Evolutionary conservation across 176 grass and related monocot species (phyloP), one percentile per base, ranked within the genome.

Genomic region (Aechmea fasciata): DNA sequence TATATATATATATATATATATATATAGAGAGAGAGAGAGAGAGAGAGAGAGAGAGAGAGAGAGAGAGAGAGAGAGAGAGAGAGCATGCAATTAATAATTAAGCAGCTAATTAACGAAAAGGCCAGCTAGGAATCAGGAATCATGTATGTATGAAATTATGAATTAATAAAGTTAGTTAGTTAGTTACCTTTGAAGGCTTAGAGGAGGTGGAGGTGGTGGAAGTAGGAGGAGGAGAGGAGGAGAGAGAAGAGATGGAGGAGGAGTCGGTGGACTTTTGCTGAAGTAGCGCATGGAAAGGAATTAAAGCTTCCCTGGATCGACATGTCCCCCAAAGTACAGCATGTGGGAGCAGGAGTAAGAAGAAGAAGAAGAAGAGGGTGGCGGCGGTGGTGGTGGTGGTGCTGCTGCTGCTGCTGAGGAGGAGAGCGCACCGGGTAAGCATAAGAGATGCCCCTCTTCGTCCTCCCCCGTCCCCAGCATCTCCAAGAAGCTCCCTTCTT

Each of bases 401-500:
- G n/a, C n/a, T n/a, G n/a, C n/a, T n/a, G n/a, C n/a, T n/a, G n/a
- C n/a, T n/a, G n/a, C n/a, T n/a, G n/a, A n/a, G n/a, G n/a, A 47
- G 11, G 14, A 33, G 55, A 17, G 55, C 14, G 65, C 48, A 67
- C 29, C n/a, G 28, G 13, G 65, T 10, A 47, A 15, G 14, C 65
- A 29, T 13, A 48, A 41, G 15, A 67, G 65, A 47, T 67, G 14
- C 0, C 65, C 65, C 28, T 48, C 65, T 67, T 48, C 33, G 3
- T 67, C 33, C 29, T 80, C 85, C 18, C 84, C 86, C 0, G 77
- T 63, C 8, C 63, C 82, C 8, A 78, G 71, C 82, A 82, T 78
- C 63, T 79, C 78, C 71, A 82, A 24, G 75, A 75, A 84, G 20
- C 85, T 67, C 13, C 64, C 69, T 75, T 52, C 67, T 24, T 47